Base-by-base conservation (phyloP, 1,284 basidiomycete species). In the Ustilago xerochloae region DNA sequence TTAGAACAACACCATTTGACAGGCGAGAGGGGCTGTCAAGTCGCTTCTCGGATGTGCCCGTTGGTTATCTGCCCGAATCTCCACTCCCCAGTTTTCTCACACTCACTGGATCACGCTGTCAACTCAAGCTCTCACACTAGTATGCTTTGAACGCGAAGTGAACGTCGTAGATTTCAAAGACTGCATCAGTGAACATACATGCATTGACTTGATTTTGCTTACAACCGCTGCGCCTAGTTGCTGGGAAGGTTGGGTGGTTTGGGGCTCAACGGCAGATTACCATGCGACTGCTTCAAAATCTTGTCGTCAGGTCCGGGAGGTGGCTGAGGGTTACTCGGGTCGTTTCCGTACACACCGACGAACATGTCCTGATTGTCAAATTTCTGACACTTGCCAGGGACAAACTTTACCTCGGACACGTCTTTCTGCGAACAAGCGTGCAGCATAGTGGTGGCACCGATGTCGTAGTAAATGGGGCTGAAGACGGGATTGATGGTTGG, bases 301-400 rank as follows among this genome's bases (percentile, higher is more conserved):
- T 61, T 61, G 18, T 60, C 64, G 1, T 35, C 33, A 0, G 16
- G 38, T 0, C 28, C 39, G 2, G 61, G 70, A 29, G 2, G 13
- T 7, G 52, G 53, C 38, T 57, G 70, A 13, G 56, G 52, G 26
- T 30, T 30, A 3, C 26, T 1, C 16, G 50, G 43, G 24, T 72
- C 69, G 13, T 49, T 52, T n/a, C 64, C 64, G 15, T 59, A 73
- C 7, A 73, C 47, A 13, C 70, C 70, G 12, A 63, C 70, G 33
- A 63, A 73, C 36, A 47, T 50, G 15, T 51, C 38, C 3, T 47
- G 20, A 7, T 35, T 54, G 15, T 22, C 20, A 20, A 64, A 6
- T 52, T 61, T 67, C 46, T 73, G 64, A 30, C 70, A 73, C 16
- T 35, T 29, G 32, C 59, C 46, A 3, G 29, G 32, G 49, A 43